Evolutionary conservation across 31 red algal species (phyloP), one percentile per base, ranked within the genome.

Genomic region (Porphyra umbilicalis): DNA sequence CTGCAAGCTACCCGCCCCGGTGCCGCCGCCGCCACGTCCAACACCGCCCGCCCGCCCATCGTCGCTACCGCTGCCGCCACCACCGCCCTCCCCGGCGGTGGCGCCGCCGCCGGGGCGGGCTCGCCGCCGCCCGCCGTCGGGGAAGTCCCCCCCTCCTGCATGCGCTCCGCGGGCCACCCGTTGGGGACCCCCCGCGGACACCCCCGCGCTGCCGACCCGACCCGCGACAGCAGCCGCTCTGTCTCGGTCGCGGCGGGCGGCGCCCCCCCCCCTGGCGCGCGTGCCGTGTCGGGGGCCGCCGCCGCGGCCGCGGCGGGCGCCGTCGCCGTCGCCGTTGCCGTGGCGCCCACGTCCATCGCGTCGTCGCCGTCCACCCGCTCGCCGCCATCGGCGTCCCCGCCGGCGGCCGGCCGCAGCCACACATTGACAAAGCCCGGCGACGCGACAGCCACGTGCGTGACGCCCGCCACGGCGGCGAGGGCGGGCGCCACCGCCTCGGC

Each of bases 391-490:
- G 1, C 18, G 35, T n/a, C 35, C 30, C 57, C 36, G 10, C n/a
- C 40, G 31, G 14, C 76, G 33, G 77, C 83, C 9, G 75, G 32
- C 11, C 37, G 82, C 32, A 75, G 4, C 75, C 75, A 67, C 31
- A 90, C 76, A 78, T 94, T 94, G 31, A 94, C 40, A 81, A 89
- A 89, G 9, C 92, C 92, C 15, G 83, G 82, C 31, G 68, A 42
- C 25, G 85, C 83, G 6, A 89, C 91, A 7, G 35, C 75, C 7
- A 85, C 83, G 13, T 10, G 46, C 44, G 77, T 13, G 9, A 34
- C 81, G 2, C 40, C 32, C 46, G 33, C n/a, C 5, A 36, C 36
- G 29, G 81, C 81, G 20, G 25, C 13, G 0, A 71, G 57, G 25
- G 57, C 25, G 3, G 57, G 57, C 13, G 57, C 57, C 57, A 71